phyloP scores from a whole-genome alignment of 1,139 yeast genomes.

The Lodderomyces margitis region DNA sequence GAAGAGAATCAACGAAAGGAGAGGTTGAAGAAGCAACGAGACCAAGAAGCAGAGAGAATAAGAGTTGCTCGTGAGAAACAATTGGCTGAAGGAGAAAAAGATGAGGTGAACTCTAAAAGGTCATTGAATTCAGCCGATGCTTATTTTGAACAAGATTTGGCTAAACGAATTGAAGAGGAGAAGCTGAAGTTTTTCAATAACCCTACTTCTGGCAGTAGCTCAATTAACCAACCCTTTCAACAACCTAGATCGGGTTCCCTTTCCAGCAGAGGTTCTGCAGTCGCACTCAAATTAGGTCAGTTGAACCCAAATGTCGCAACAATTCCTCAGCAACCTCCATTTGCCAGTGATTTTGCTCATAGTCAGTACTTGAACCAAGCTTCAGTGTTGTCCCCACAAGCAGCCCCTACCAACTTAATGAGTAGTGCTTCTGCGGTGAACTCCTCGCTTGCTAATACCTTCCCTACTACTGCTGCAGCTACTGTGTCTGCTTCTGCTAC shows the following conservation, averaged over 20 bases:
- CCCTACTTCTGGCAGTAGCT: neutral
- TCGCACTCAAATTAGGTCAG: constrained; percentile 14
- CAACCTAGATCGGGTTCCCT: constrained; percentile 31
- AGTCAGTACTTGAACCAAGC: constrained; percentile 5
- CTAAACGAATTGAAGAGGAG: constrained; percentile 10
- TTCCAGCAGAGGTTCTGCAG: constrained; percentile 21
- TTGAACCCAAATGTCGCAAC: constrained; percentile 9
- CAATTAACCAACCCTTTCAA: constrained; percentile 25
- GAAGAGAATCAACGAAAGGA: constrained; percentile 47
- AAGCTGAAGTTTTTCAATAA: constrained; percentile 4
- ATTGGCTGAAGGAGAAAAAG: constrained; percentile 25
- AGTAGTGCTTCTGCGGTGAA: constrained; percentile 6
- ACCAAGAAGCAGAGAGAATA: constrained; percentile 29
- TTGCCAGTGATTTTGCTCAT: constrained; percentile 7
- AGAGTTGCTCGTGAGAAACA: constrained; percentile 31
- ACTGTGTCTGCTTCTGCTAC: constrained; percentile 3
- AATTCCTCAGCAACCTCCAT: constrained; percentile 6
- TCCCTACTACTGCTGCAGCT: neutral
- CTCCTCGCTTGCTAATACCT: constrained; percentile 3
- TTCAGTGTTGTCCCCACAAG: constrained; percentile 11
- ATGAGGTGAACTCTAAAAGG: constrained; percentile 27
- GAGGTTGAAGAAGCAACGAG: constrained; percentile 39
- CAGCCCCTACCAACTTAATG: constrained; percentile 8
- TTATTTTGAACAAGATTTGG: constrained; percentile 11
- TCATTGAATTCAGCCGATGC: constrained; percentile 3